These are phyloP conservation scores for Pleurotus eryngii DNA, from an alignment of 768 basidiomycete species.

Conservation along the genomic window DNA sequence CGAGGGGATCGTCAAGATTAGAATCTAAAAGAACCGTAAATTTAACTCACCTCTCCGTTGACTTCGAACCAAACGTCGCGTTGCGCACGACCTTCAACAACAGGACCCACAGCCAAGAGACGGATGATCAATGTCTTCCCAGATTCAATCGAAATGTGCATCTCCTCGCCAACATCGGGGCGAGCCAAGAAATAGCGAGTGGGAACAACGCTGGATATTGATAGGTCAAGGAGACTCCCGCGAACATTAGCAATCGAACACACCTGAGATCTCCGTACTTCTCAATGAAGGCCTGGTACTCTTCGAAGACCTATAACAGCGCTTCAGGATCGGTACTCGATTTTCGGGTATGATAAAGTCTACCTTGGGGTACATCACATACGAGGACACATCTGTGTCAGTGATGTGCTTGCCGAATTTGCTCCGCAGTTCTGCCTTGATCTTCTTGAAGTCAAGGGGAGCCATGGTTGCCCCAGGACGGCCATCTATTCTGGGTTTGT, in stretches of 20 bases:
- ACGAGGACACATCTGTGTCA: constrained; percentile 89
- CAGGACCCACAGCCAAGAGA: constrained; percentile 91
- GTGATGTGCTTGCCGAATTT: constrained; percentile 96
- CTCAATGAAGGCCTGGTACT: constrained; percentile 91
- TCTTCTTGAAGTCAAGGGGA: constrained; percentile 93
- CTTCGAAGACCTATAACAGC: constrained; percentile 81
- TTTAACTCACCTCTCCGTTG: constrained; percentile 75
- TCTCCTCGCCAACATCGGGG: constrained; percentile 90
- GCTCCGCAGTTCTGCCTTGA: constrained; percentile 87
- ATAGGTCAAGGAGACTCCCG: constrained; percentile 9
- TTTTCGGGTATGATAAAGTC: constrained; percentile 11
- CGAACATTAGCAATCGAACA: constrained; percentile 17
- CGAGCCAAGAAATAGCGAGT: constrained; percentile 97
- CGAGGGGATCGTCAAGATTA: constrained; percentile 3
- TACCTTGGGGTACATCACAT: constrained; percentile 98
- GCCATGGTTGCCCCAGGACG: constrained; percentile 88
- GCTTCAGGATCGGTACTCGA: constrained; percentile 5
- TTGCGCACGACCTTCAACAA: constrained; percentile 87
- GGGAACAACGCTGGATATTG: constrained; percentile 72
- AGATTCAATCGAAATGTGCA: constrained; percentile 93
- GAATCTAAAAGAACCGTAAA: constrained; percentile 11
- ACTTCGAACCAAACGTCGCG: constrained; percentile 99
- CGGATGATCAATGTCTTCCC: constrained; percentile 97
- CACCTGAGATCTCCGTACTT: constrained; percentile 95
- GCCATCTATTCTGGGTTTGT: constrained; percentile 90